phyloP scores from a whole-genome alignment of 495 filamentous ascomycete species.

The Xylaria venustula region DNA sequence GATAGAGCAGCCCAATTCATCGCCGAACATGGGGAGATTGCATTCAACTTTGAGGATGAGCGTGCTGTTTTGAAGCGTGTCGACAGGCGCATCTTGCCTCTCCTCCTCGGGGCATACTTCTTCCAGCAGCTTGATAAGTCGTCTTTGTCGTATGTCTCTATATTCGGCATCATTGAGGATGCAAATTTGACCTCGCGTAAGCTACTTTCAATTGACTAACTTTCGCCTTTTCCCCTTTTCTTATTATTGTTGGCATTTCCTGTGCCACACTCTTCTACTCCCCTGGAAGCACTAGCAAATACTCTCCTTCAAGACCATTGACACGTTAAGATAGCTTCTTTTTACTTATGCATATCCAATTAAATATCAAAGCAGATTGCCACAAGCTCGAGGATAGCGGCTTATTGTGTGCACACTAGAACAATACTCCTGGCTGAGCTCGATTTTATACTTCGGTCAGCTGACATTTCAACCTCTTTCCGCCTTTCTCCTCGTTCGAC shows the following conservation, averaged over 20 bases:
- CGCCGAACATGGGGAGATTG: conserved; percentile 34
- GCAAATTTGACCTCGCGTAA: conserved; percentile 41
- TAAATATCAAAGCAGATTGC: too few species aligned
- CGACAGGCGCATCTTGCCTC: conserved; percentile 48
- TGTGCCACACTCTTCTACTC: background rate
- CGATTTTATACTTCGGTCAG: conserved; percentile 44
- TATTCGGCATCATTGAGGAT: conserved; percentile 54
- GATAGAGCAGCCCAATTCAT: conserved; percentile 46
- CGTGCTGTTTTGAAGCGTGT: conserved; percentile 40
- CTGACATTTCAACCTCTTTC: conserved; percentile 45
- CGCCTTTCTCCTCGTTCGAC: conserved; percentile 50
- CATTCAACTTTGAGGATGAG: conserved; percentile 40
- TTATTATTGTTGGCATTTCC: too few species aligned
- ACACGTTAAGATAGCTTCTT: too few species aligned
- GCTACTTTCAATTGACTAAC: background rate
- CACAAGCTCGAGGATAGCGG: too few species aligned
- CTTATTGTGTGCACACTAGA: too few species aligned
- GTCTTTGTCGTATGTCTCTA: conserved; percentile 50
- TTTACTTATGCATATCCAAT: too few species aligned
- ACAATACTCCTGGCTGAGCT: conserved; percentile 50
- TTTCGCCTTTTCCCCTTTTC: too few species aligned
- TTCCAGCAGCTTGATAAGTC: conserved; percentile 57
- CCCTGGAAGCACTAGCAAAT: background rate
- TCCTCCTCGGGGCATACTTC: conserved; percentile 52
- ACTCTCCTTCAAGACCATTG: too few species aligned